Evolutionary conservation across 495 filamentous ascomycete genomes (phyloP).

Genomic region (Hypoxylon fuscum): DNA sequence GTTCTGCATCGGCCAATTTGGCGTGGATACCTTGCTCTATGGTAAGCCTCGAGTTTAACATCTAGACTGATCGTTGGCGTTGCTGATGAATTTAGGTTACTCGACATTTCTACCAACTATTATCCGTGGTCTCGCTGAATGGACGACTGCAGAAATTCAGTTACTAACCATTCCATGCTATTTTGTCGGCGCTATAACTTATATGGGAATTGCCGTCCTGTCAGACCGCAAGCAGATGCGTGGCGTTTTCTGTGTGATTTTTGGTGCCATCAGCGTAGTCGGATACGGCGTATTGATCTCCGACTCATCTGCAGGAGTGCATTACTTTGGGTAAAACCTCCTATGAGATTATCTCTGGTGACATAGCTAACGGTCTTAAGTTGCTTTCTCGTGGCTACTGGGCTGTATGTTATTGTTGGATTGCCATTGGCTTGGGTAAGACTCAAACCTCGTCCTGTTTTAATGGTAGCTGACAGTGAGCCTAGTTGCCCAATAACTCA

Average conservation of each 20-base stretch:
- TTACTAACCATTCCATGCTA: slow-evolving; percentile 84
- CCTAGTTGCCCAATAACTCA: slow-evolving; percentile 55
- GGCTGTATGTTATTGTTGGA: slow-evolving; percentile 75
- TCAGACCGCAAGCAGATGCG: slow-evolving; percentile 70
- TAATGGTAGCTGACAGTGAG: slow-evolving; percentile 7
- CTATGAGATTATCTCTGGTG: not conserved
- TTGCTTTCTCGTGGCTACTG: slow-evolving; percentile 74
- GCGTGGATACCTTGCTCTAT: slow-evolving; percentile 77
- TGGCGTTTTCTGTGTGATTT: slow-evolving; percentile 66
- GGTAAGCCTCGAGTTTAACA: slow-evolving; percentile 44
- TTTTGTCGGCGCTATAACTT: slow-evolving; percentile 70
- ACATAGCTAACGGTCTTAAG: slow-evolving; percentile 47
- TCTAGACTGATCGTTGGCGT: not conserved
- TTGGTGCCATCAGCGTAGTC: slow-evolving; percentile 66
- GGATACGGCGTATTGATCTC: slow-evolving; percentile 75
- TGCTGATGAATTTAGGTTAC: slow-evolving; percentile 56
- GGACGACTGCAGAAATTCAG: slow-evolving; percentile 70
- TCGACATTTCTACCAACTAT: slow-evolving; percentile 82
- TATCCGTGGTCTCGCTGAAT: slow-evolving; percentile 71
- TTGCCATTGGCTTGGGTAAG: slow-evolving; percentile 73
- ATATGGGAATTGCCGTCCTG: slow-evolving; percentile 67
- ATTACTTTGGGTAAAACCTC: slow-evolving; percentile 63
- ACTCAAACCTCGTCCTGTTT: not conserved
- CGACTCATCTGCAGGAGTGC: slow-evolving; percentile 65
- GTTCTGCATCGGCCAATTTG: slow-evolving; percentile 74